Evolutionary conservation across 371 early-diverging fungal species (phyloP).

Genomic region (Apophysomyces variabilis): DNA sequence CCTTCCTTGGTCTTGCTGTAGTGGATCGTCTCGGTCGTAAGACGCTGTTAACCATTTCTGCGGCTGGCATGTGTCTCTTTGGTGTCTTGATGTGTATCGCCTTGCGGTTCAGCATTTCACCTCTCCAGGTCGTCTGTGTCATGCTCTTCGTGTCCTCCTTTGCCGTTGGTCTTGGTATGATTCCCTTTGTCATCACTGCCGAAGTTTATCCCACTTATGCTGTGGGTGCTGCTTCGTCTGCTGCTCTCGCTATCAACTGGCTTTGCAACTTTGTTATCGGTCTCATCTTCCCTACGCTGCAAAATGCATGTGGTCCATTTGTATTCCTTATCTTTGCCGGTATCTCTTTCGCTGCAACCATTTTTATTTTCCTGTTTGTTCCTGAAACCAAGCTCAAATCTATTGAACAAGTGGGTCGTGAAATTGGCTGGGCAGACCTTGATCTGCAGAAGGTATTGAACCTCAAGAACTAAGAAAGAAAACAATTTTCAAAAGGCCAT

Average conservation of each 20-base stretch:
- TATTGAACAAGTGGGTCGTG: conserved; percentile 66
- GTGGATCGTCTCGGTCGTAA: conserved; percentile 81
- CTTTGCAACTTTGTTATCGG: conserved; percentile 32
- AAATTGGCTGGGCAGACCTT: conserved; percentile 47
- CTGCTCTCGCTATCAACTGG: conserved; percentile 56
- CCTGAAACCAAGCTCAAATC: conserved; percentile 82
- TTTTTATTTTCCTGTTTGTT: conserved; percentile 51
- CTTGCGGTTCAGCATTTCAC: conserved; percentile 27
- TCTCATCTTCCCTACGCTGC: conserved; percentile 44
- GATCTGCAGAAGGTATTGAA: conserved; percentile 19
- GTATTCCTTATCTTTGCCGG: conserved; percentile 62
- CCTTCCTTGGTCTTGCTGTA: conserved; percentile 55
- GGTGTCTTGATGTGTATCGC: conserved; percentile 58
- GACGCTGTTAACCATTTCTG: conserved; percentile 65
- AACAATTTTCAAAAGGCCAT: background rate
- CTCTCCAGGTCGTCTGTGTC: conserved; percentile 36
- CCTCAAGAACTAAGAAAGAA: conserved; percentile 21
- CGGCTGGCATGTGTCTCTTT: conserved; percentile 56
- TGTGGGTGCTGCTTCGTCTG: conserved; percentile 44
- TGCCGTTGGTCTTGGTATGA: conserved; percentile 64
- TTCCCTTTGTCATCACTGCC: conserved; percentile 59
- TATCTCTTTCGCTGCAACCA: conserved; percentile 24
- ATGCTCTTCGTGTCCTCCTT: conserved; percentile 63
- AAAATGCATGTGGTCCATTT: conserved; percentile 52
- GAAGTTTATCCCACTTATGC: conserved; percentile 70